These are phyloP conservation scores for Picea sitchensis DNA, from an alignment of 75 land plant genomes.

Conservation along the genomic window DNA sequence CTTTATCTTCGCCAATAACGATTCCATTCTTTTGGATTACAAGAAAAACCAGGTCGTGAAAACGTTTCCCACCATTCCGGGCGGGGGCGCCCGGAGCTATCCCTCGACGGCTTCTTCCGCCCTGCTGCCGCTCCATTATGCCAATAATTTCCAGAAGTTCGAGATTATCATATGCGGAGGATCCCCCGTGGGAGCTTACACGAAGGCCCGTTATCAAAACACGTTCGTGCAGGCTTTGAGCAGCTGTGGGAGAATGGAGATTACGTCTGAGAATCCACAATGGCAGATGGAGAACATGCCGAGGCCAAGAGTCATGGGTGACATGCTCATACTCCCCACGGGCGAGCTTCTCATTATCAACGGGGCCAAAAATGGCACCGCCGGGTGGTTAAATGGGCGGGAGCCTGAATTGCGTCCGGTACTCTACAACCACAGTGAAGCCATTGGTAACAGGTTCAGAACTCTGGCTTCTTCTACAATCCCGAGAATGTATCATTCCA, in stretches of 20 bases:
- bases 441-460: too few species aligned
- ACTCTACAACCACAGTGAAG: too few species aligned
- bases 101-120: conserved; percentile 42
- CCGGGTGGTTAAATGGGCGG: conserved; percentile 41
- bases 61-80: conserved; percentile 32
- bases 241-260: conserved; percentile 43
- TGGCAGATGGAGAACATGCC: conserved; percentile 61
- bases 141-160: conserved; percentile 18
- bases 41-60: conserved; percentile 19
- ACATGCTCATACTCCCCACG: conserved; percentile 67
- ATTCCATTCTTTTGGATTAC: conserved; percentile 56
- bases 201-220: not conserved
- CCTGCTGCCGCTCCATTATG: conserved; percentile 25
- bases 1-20: conserved; percentile 55
- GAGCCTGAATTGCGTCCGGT: too few species aligned
- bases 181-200: conserved; percentile 18
- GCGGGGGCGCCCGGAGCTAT: conserved; percentile 33
- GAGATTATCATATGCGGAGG: conserved; percentile 51
- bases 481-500: too few species aligned
- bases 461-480: too few species aligned
- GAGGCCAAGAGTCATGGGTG: conserved; percentile 61
- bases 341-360: conserved; percentile 67
- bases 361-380: conserved; percentile 46
- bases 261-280: conserved; percentile 21
- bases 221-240: conserved; percentile 12